phyloP scores from a whole-genome alignment of 164 flowering plant genomes.

The Aristolochia californica region DNA sequence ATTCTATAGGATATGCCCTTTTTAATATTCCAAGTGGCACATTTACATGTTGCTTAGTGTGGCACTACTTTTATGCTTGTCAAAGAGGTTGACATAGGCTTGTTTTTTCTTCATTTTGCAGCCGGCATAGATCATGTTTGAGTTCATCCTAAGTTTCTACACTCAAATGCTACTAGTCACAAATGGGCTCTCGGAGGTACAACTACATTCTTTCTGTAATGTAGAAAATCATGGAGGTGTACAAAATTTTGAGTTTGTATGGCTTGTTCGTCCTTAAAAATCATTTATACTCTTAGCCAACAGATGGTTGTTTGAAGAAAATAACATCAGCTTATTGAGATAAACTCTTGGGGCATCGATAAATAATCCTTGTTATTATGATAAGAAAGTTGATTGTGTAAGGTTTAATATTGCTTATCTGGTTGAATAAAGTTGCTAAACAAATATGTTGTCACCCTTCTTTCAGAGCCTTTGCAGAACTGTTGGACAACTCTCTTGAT shows the following conservation, averaged over 20 bases:
- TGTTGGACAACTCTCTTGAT: slow-evolving; percentile 91
- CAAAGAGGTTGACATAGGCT: not conserved
- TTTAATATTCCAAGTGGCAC: not conserved
- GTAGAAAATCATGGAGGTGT: too few relatives aligned
- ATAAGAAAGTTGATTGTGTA: too few relatives aligned
- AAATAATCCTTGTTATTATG: not conserved
- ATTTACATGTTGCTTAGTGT: not conserved
- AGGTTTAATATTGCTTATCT: not conserved
- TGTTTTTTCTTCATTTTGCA: not conserved
- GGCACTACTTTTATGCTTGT: not conserved
- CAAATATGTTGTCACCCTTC: slow-evolving; percentile 5
- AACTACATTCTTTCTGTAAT: not conserved
- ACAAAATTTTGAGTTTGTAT: not conserved
- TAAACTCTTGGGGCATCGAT: not conserved
- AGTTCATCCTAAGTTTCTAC: slow-evolving; percentile 92
- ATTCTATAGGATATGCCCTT: too few relatives aligned
- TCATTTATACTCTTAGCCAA: too few relatives aligned
- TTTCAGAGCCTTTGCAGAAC: slow-evolving; percentile 89
- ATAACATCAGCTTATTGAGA: too few relatives aligned
- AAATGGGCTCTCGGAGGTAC: slow-evolving; percentile 99
- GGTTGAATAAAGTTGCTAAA: not conserved
- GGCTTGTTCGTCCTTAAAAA: too few relatives aligned
- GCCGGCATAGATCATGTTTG: slow-evolving; percentile 93
- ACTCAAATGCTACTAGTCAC: slow-evolving; percentile 98
- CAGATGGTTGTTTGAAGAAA: too few relatives aligned